Evolutionary conservation across 2,329 filamentous ascomycete species (phyloP).

Genomic region (Gyromitra esculenta): DNA sequence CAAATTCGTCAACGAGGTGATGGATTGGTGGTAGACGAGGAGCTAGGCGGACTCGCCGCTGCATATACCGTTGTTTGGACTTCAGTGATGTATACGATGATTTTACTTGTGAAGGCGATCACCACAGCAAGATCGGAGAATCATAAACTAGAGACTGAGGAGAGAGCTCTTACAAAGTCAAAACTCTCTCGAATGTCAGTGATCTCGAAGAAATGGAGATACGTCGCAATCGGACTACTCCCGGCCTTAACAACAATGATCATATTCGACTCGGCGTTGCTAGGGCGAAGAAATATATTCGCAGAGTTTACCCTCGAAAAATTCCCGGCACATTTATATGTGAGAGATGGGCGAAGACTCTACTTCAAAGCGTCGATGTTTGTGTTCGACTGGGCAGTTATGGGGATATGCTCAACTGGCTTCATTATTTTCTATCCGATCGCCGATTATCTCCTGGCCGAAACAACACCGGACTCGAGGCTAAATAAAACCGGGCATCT

Average conservation of each 20-base stretch:
- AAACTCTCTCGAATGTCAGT: not conserved
- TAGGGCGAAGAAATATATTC: not conserved
- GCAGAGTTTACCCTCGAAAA: not conserved
- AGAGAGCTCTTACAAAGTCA: not conserved
- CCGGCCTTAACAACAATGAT: not conserved
- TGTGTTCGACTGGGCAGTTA: not conserved
- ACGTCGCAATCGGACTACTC: not conserved
- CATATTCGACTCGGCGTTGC: not conserved
- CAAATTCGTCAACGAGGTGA: not conserved
- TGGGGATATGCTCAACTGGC: not conserved
- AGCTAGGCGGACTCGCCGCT: not conserved
- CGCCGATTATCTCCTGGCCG: not conserved
- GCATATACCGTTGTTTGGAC: slow-evolving; percentile 8
- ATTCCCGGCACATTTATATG: not conserved
- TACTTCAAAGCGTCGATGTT: not conserved
- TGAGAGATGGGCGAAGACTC: not conserved
- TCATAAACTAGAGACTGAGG: not conserved
- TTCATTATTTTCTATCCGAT: not conserved
- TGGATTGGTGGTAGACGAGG: not conserved
- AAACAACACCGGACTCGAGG: not conserved
- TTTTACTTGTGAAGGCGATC: not conserved
- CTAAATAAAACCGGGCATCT: not conserved
- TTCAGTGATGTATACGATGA: not conserved
- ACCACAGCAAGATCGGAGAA: not conserved
- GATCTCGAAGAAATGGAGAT: not conserved